These are phyloP conservation scores for Maudiozyma saulgeensis DNA, from an alignment of 805 yeast genomes.

Conservation along the genomic window DNA sequence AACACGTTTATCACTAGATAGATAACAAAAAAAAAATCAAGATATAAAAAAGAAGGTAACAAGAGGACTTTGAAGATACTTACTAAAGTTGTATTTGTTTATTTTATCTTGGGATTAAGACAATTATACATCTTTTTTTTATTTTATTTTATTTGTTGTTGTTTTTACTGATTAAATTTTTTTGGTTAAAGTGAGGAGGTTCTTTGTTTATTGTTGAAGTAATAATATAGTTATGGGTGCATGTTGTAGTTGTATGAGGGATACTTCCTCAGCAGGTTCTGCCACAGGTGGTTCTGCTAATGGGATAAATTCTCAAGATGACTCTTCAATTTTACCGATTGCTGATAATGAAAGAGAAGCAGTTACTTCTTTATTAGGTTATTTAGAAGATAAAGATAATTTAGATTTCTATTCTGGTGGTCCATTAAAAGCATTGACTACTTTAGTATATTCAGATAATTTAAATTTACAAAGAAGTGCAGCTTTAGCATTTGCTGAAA, in stretches of 20 bases:
- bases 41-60: too few relatives aligned
- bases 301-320: slow-evolving; percentile 18
- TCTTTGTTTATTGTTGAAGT: too few relatives aligned
- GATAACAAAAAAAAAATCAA: too few relatives aligned
- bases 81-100: too few relatives aligned
- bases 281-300: slow-evolving; percentile 2
- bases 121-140: too few relatives aligned
- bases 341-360: slow-evolving; percentile 98
- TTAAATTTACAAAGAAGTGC: slow-evolving; percentile 93
- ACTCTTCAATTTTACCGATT: slow-evolving; percentile 56
- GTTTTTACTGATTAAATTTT: too few relatives aligned
- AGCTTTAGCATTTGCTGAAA: slow-evolving; percentile 96
- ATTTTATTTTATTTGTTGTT: too few relatives aligned
- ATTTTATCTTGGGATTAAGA: too few relatives aligned
- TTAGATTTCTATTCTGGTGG: slow-evolving; percentile 84
- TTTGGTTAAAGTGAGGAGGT: too few relatives aligned
- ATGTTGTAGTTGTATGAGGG: slow-evolving; percentile 40
- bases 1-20: too few relatives aligned
- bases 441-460: slow-evolving; percentile 89
- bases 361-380: slow-evolving; percentile 79
- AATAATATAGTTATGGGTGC: slow-evolving; percentile 35
- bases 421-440: slow-evolving; percentile 79
- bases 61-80: too few relatives aligned
- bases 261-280: slow-evolving; percentile 11
- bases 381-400: slow-evolving; percentile 61